phyloP scores from a whole-genome alignment of 2,329 filamentous ascomycete species.

The Pseudogymnoascus sp. region DNA sequence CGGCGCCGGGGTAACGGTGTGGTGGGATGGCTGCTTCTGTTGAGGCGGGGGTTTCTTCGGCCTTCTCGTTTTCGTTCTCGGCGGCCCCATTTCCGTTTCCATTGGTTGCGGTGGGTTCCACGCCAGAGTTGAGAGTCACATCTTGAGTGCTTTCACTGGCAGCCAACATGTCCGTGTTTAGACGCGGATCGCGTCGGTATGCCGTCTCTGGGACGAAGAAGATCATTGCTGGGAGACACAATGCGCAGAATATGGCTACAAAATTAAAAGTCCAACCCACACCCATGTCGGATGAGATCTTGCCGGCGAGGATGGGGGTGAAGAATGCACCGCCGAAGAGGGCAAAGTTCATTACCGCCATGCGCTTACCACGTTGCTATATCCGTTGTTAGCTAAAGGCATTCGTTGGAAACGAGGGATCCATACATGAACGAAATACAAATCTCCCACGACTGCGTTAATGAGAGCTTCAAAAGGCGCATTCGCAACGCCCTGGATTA shows the following conservation, averaged over 20 bases:
- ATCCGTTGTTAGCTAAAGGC: slow-evolving; percentile 7
- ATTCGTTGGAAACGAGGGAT: neutral
- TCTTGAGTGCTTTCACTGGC: neutral
- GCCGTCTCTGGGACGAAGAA: slow-evolving; percentile 82
- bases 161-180: slow-evolving; percentile 62
- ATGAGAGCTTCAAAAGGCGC: slow-evolving; percentile 87
- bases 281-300: slow-evolving; percentile 68
- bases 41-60: neutral
- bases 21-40: slow-evolving; percentile 10
- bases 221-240: slow-evolving; percentile 62
- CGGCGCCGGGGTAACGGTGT: slow-evolving; percentile 5
- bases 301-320: slow-evolving; percentile 85
- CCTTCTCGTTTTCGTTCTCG: neutral
- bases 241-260: slow-evolving; percentile 73
- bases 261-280: slow-evolving; percentile 89
- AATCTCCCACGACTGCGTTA: slow-evolving; percentile 80
- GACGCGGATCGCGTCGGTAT: slow-evolving; percentile 56
- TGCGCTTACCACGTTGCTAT: slow-evolving; percentile 69
- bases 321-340: slow-evolving; percentile 65
- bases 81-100: neutral
- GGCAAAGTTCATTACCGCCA: slow-evolving; percentile 72
- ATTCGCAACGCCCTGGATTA: slow-evolving; percentile 79
- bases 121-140: neutral
- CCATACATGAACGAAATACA: slow-evolving; percentile 79
- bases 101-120: neutral